These are phyloP conservation scores for Buddleja alternifolia DNA, from an alignment of 257 asterid genomes.

Conservation along the genomic window DNA sequence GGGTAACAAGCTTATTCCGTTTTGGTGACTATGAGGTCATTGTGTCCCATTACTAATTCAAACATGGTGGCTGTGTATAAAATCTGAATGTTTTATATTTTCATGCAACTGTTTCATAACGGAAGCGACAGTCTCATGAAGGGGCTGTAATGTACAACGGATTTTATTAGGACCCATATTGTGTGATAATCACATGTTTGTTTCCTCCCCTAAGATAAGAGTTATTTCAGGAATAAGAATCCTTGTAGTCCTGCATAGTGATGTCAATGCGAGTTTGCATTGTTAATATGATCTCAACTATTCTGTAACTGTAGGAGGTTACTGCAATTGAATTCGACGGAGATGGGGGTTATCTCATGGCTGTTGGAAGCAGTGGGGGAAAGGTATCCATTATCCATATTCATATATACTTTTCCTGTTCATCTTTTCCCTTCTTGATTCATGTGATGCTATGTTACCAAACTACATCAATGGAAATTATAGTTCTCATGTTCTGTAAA, in stretches of 20 bases:
- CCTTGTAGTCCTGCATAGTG: not conserved
- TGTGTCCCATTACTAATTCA: not conserved
- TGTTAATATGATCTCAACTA: conserved; percentile 4
- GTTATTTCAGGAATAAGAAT: conserved; percentile 9
- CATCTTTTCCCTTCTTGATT: conserved; percentile 8
- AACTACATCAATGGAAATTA: not conserved
- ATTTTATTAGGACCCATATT: not conserved
- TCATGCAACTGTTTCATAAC: not conserved
- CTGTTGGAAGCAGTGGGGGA: conserved; percentile 93
- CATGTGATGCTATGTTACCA: not conserved
- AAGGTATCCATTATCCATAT: conserved; percentile 75
- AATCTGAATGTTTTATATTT: conserved; percentile 5
- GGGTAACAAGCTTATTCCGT: conserved; percentile 47
- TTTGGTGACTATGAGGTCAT: conserved; percentile 3
- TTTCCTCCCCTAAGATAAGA: conserved; percentile 6
- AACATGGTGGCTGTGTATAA: not conserved
- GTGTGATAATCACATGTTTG: not conserved
- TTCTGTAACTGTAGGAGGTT: conserved; percentile 62
- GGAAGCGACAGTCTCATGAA: not conserved
- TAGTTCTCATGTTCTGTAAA: conserved; percentile 27
- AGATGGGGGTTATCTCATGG: conserved; percentile 79
- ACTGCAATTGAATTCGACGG: conserved; percentile 87
- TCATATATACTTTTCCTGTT: not conserved
- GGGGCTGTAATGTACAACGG: not conserved
- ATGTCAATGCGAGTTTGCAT: conserved; percentile 3